A percentile compares a stretch with the other conserved stretches of the same genome.
phyloP scores from a whole-genome alignment of 352 stramenopile species.

The Pythium oligandrum region DNA sequence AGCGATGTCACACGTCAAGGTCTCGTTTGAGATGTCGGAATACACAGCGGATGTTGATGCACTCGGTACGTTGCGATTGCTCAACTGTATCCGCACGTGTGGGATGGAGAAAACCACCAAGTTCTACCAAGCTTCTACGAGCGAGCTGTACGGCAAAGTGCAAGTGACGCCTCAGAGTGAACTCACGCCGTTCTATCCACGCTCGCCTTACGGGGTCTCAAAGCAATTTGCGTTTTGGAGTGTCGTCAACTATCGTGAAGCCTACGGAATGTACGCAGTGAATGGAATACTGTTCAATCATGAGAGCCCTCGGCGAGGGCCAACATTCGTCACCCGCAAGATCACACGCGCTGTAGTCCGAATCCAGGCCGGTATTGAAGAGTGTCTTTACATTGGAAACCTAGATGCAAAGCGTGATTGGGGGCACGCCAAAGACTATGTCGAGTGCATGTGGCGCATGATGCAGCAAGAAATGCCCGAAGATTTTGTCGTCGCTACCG shows the following conservation, averaged over 20 bases:
- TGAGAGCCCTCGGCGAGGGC: constrained; percentile 95
- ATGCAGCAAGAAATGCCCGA: constrained; percentile 81
- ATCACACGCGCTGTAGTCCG: constrained; percentile 95
- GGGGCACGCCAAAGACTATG: constrained; percentile 98
- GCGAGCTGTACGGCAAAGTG: constrained; percentile 98
- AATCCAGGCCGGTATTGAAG: constrained; percentile 90
- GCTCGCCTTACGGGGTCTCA: constrained; percentile 96
- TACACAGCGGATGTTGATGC: constrained; percentile 99
- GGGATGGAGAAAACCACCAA: constrained; percentile 64
- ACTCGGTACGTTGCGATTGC: constrained; percentile 93
- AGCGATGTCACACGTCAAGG: constrained; percentile 98
- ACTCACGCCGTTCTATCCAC: constrained; percentile 97
- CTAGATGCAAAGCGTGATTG: constrained; percentile 98
- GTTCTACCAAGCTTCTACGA: constrained; percentile 98
- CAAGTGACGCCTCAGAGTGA: constrained; percentile 96
- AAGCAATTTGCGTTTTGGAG: constrained; percentile 99
- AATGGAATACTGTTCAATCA: constrained; percentile 99
- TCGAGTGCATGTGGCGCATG: constrained; percentile 99
- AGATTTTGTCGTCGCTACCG: constrained; percentile 89
- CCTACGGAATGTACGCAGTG: constrained; percentile 91
- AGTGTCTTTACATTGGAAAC: constrained; percentile 97
- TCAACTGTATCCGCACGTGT: constrained; percentile 96
- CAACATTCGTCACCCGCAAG: constrained; percentile 99
- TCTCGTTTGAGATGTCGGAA: constrained; percentile 99
- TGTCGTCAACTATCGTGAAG: constrained; percentile 98